Percentiles rank a stretch among this genome's conserved stretches.
phyloP scores from a whole-genome alignment of 2,329 filamentous ascomycete genomes.

The Sporothrix protearum region DNA sequence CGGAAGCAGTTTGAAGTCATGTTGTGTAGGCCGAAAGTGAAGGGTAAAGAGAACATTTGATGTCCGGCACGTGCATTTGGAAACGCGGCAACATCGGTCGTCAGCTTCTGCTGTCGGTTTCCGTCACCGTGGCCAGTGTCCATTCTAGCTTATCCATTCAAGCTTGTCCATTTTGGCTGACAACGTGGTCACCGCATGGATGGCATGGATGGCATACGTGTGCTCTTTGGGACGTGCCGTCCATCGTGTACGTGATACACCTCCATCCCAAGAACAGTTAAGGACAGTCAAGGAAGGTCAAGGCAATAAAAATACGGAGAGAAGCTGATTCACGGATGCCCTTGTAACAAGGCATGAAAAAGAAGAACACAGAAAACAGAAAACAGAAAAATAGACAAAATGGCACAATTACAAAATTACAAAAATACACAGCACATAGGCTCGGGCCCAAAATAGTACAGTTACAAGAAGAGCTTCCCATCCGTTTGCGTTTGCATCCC shows the following conservation, averaged over 20 bases:
- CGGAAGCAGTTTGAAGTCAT: conserved; percentile 34
- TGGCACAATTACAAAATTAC: too few species aligned
- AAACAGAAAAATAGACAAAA: not conserved
- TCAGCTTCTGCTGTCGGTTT: not conserved
- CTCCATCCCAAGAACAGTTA: too few species aligned
- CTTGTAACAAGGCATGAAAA: not conserved
- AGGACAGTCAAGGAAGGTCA: too few species aligned
- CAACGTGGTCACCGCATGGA: not conserved
- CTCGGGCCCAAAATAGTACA: not conserved
- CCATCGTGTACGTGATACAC: not conserved
- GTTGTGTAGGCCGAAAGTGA: not conserved
- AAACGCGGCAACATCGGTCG: not conserved
- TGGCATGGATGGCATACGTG: not conserved
- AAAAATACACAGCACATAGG: not conserved
- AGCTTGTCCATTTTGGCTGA: not conserved
- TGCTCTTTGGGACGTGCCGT: not conserved
- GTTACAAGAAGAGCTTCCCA: not conserved
- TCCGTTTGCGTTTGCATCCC: not conserved
- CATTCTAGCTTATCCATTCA: not conserved
- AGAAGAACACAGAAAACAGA: not conserved
- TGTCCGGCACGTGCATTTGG: not conserved
- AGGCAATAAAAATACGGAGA: not conserved
- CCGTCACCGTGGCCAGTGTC: not conserved
- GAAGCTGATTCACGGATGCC: not conserved
- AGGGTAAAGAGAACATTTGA: not conserved